Conservation (phyloP, 1,284 basidiomycete species). For the Malassezia dermatis region DNA sequence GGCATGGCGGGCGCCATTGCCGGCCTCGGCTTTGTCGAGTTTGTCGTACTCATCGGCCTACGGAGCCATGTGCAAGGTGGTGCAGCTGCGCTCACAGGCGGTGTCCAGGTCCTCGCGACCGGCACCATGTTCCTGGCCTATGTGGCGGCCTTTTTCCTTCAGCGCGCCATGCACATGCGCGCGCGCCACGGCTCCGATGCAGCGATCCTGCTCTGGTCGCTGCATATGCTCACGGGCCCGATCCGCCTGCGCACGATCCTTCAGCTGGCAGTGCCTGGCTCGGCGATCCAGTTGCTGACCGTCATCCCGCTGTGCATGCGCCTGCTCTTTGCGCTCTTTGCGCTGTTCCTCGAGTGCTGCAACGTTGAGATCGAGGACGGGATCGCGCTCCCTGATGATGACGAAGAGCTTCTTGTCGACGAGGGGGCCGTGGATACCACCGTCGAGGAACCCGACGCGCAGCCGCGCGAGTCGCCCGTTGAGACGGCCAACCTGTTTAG, state of each 20-base stretch:
- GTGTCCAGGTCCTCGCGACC: conserved; percentile 26
- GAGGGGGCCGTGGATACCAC: conserved; percentile 8
- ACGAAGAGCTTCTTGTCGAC: conserved; percentile 11
- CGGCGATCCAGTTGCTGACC: conserved; percentile 22
- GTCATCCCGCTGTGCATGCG: conserved; percentile 33
- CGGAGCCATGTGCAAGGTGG: conserved; percentile 56
- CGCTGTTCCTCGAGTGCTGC: conserved; percentile 33
- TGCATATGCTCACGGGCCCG: conserved; percentile 55
- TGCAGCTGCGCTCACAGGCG: conserved; percentile 18
- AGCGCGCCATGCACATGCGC: conserved; percentile 62
- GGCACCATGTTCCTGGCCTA: conserved; percentile 21
- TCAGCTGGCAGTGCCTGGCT: conserved; percentile 22
- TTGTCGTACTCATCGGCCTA: conserved; percentile 52
- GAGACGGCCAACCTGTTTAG: conserved; percentile 74
- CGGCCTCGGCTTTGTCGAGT: conserved; percentile 52
- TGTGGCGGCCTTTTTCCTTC: conserved; percentile 37
- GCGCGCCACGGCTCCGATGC: conserved; percentile 64
- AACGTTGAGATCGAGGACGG: conserved; percentile 28
- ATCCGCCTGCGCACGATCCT: conserved; percentile 53
- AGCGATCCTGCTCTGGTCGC: conserved; percentile 73
- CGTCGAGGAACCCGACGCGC: not conserved
- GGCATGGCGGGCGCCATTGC: conserved; percentile 44
- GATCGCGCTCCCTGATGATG: conserved; percentile 15
- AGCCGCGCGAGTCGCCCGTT: conserved; percentile 58
- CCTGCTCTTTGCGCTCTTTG: conserved; percentile 22